Evolutionary conservation across 2,329 filamentous ascomycete genomes (phyloP), one percentile per base, ranked within the genome.

Genomic region (Pyrenochaeta sp.): DNA sequence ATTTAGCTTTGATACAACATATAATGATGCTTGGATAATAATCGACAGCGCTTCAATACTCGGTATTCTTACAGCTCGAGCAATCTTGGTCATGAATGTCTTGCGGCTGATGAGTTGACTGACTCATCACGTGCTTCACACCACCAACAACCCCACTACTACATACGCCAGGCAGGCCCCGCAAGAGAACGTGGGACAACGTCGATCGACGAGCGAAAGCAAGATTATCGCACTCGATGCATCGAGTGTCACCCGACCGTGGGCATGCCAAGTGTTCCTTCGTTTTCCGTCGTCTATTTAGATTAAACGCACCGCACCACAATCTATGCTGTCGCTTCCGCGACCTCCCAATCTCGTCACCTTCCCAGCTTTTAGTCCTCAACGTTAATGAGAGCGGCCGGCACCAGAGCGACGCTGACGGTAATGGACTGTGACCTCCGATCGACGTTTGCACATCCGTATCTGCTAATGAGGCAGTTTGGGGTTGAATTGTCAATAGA

Each of bases 261-360:
- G 28, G 5, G 13, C 24, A 22, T 44, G 54, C 59, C 52, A 56
- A 59, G 57, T 32, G 19, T 30, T 13, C 12, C 19, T 22, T 46
- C 51, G 52, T 37, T 49, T 57, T 45, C 22, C 36, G 36, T 64
- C 28, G 22, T 62, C 15, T 59, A 66, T 64, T 62, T 61, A 64
- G 30, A 66, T 66, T 64, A 66, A 49, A 22, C 46, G 55, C 42
- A 50, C 58, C 47, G 8, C 49, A 53, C 32, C 46, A 27, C 49
- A 58, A 62, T 60, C n/a, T 62, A 57, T 48, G 19, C 22, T 43
- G 45, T 62, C 57, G 59, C 50, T 62, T 61, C 53, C 34, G 42
- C 57, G 46, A 28, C 30, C 44, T 37, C 30, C 40, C 24, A 30
- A 24, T 46, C 46, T 47, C 39, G 37, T 52, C 44, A 50, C 30